Conservation (phyloP, 2,329 filamentous ascomycete genomes). For the Microsporum audouinii region DNA sequence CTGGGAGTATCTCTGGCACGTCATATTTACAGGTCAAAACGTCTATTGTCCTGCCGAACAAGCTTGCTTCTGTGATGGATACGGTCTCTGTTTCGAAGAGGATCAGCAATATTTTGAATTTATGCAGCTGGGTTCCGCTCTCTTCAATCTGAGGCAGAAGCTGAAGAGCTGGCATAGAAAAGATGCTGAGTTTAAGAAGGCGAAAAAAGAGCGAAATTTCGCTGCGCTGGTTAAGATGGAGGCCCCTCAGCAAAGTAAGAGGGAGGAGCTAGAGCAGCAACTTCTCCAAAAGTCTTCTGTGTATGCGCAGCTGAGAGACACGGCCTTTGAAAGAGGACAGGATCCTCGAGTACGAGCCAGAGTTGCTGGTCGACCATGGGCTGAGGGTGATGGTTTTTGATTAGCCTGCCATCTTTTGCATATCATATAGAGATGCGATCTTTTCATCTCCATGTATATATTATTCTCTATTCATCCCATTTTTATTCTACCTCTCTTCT, state of each 20-base stretch:
- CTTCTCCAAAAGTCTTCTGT: conserved; percentile 36
- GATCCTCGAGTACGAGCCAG: conserved; percentile 42
- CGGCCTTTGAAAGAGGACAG: conserved; percentile 41
- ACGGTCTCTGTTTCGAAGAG: conserved; percentile 49
- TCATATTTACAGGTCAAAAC: conserved; percentile 44
- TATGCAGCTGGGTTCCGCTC: conserved; percentile 32
- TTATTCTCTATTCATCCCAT: background rate
- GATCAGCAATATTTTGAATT: conserved; percentile 30
- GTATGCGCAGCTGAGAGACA: conserved; percentile 32
- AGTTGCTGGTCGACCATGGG: conserved; percentile 45
- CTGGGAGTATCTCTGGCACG: conserved; percentile 56
- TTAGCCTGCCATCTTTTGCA: background rate
- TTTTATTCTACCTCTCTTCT: background rate
- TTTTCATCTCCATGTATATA: background rate
- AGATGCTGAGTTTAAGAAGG: conserved; percentile 25
- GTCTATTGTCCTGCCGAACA: conserved; percentile 40
- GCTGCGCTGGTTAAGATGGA: conserved; percentile 21
- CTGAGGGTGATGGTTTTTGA: conserved; percentile 46
- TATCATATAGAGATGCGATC: background rate
- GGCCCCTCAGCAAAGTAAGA: conserved; percentile 33
- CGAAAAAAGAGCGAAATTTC: conserved; percentile 16
- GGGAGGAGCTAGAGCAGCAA: conserved; percentile 33
- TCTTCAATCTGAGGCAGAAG: conserved; percentile 29
- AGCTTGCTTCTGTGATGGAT: conserved; percentile 53
- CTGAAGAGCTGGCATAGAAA: conserved; percentile 32